Evolutionary conservation across 352 stramenopile species (phyloP).

Genomic region (Pythium volutum): DNA sequence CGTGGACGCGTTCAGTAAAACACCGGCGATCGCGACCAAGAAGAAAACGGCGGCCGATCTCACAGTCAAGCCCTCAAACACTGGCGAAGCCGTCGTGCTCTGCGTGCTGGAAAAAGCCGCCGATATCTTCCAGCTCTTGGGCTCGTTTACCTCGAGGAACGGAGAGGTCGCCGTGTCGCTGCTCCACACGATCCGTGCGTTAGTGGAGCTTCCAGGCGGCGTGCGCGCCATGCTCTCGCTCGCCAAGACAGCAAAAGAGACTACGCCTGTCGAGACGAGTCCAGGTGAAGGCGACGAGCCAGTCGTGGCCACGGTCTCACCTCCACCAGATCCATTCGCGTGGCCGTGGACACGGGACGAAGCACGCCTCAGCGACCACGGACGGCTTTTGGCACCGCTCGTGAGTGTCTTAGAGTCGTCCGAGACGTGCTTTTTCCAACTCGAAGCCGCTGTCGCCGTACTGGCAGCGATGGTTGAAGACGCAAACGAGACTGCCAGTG

Average conservation of each 20-base stretch:
- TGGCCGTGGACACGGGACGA: constrained; percentile 29
- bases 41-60: constrained; percentile 24
- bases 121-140: constrained; percentile 15
- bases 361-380: constrained; percentile 26
- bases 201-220: constrained; percentile 20
- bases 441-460: constrained; percentile 39
- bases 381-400: constrained; percentile 31
- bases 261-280: neutral
- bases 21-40: neutral
- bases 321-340: neutral
- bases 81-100: constrained; percentile 11
- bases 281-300: neutral
- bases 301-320: neutral
- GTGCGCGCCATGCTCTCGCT: constrained; percentile 16
- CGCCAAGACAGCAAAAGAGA: constrained; percentile 9
- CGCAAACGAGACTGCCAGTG: too few relatives aligned
- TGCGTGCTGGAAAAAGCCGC: constrained; percentile 16
- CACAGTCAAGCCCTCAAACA: neutral
- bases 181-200: constrained; percentile 6
- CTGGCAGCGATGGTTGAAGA: constrained; percentile 34
- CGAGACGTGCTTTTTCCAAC: constrained; percentile 39
- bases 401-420: constrained; percentile 36
- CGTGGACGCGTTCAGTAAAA: constrained; percentile 9
- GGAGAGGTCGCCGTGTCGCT: constrained; percentile 18
- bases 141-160: constrained; percentile 16